Conservation (phyloP, 225 moss, liverwort and hornwort species). For the Physcomitrellopsis africana region DNA sequence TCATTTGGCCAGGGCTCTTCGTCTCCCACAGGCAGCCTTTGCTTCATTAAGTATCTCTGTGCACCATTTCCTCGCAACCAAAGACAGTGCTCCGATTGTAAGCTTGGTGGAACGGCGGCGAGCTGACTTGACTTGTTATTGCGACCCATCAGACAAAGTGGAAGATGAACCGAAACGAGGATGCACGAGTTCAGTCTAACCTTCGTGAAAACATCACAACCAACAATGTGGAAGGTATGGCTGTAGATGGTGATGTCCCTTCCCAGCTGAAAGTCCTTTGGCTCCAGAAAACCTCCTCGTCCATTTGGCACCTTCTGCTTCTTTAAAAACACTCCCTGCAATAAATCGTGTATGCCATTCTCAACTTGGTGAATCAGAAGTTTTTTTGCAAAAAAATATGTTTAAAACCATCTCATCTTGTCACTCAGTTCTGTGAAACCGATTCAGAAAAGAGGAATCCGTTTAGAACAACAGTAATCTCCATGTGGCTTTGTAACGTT, state of each 20-base stretch:
- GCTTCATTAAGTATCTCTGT: conserved; percentile 86
- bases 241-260: conserved; percentile 80
- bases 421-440: too few species aligned
- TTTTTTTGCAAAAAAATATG: too few species aligned
- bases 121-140: background rate
- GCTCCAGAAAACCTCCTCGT: conserved; percentile 65
- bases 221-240: conserved; percentile 82
- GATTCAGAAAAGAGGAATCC: too few species aligned
- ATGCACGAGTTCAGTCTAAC: conserved; percentile 25
- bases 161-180: background rate
- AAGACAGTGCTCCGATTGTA: too few species aligned
- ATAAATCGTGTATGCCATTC: background rate
- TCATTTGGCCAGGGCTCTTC: conserved; percentile 87
- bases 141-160: background rate
- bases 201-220: conserved; percentile 91
- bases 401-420: too few species aligned
- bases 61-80: background rate
- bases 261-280: conserved; percentile 74
- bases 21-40: conserved; percentile 76
- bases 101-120: too few species aligned
- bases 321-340: conserved; percentile 90
- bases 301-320: conserved; percentile 89
- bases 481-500: too few species aligned
- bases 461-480: too few species aligned
- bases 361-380: too few species aligned